phyloP scores from a whole-genome alignment of 257 asterid genomes.

The Linaria vulgaris region DNA sequence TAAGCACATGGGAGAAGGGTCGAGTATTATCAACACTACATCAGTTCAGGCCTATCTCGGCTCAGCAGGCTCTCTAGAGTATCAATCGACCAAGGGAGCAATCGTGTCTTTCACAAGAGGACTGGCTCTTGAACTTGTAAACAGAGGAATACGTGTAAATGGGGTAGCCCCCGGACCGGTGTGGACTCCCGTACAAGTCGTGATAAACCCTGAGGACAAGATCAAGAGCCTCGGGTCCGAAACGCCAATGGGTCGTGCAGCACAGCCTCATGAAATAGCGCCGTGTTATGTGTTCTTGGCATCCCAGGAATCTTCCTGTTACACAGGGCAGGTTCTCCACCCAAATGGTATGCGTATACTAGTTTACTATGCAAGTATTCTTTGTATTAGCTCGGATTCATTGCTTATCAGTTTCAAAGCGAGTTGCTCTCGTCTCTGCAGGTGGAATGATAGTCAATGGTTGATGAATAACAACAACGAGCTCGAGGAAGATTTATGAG shows the following conservation, averaged over 20 bases:
- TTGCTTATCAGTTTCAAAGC: conserved; percentile 1
- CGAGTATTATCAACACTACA: conserved; percentile 24
- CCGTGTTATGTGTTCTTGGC: conserved; percentile 29
- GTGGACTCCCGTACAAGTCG: conserved; percentile 27
- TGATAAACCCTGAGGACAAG: conserved; percentile 18
- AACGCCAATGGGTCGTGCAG: conserved; percentile 23
- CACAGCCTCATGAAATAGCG: conserved; percentile 22
- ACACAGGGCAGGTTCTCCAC: conserved; percentile 25
- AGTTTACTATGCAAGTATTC: no score
- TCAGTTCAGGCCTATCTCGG: conserved; percentile 27
- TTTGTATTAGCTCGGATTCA: neutral
- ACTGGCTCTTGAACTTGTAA: conserved; percentile 18
- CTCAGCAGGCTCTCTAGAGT: conserved; percentile 19
- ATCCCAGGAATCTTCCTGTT: conserved; percentile 18
- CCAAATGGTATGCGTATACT: conserved; percentile 17
- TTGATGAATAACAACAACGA: neutral
- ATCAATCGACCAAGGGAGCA: conserved; percentile 23
- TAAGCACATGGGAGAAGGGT: conserved; percentile 24
- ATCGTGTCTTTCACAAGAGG: conserved; percentile 27
- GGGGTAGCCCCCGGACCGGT: conserved; percentile 29
- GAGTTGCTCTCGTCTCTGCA: conserved; percentile 1
- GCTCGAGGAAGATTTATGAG: neutral
- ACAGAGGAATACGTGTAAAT: conserved; percentile 22
- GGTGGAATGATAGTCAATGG: conserved; percentile 23
- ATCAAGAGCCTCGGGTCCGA: conserved; percentile 1